A percentile compares a stretch with the other conserved stretches of the same genome.
Conservation (phyloP, 2,329 filamentous ascomycete genomes). For the Lasiodiplodia sp. region DNA sequence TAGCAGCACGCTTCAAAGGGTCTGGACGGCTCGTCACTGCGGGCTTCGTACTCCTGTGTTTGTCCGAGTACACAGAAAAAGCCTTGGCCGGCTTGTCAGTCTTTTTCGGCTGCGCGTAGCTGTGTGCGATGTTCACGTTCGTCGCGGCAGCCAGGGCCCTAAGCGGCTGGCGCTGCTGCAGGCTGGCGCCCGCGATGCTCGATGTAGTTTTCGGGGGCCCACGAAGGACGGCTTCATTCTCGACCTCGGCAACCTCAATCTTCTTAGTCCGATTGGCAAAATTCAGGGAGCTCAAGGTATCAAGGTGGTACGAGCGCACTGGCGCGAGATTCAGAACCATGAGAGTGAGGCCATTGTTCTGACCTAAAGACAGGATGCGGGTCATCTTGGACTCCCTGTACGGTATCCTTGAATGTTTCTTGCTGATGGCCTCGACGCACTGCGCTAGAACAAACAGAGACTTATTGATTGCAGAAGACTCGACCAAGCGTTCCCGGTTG, state of each 20-base stretch:
- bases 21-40: constrained; percentile 44
- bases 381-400: constrained; percentile 99
- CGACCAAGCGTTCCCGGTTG: constrained; percentile 88
- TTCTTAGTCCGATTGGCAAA: constrained; percentile 96
- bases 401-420: constrained; percentile 77
- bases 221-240: constrained; percentile 82
- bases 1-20: constrained; percentile 54
- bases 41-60: constrained; percentile 42
- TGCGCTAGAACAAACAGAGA: constrained; percentile 93
- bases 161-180: constrained; percentile 75
- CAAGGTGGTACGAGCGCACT: constrained; percentile 89
- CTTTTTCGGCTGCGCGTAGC: constrained; percentile 57
- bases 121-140: constrained; percentile 69
- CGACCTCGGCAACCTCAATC: constrained; percentile 93
- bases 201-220: constrained; percentile 45
- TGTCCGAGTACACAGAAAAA: constrained; percentile 88
- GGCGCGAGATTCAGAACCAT: constrained; percentile 97
- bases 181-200: constrained; percentile 45
- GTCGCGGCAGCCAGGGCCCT: constrained; percentile 77
- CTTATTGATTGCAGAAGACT: constrained; percentile 97
- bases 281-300: constrained; percentile 91
- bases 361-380: constrained; percentile 85
- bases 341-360: constrained; percentile 93
- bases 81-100: constrained; percentile 78
- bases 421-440: constrained; percentile 93